phyloP scores from a whole-genome alignment of 2,329 filamentous ascomycete species.

The Tolypocladium ovalisporum region DNA sequence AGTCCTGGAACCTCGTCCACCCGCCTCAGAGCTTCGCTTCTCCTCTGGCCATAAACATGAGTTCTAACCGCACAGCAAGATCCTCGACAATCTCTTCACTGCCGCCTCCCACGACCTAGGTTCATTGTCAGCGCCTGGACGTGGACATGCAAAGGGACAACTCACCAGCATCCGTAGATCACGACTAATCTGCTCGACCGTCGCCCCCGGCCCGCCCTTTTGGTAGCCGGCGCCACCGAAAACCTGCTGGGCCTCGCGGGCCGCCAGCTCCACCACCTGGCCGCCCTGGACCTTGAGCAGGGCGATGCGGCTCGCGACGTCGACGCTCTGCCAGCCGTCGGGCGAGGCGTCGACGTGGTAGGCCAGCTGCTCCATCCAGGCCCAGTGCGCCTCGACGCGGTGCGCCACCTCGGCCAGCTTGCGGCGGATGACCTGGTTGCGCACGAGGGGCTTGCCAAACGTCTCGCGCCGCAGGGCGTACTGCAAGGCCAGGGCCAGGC shows the following conservation, averaged over 20 bases:
- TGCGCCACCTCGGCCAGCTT: slow-evolving; percentile 50
- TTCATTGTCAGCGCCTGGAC: neutral
- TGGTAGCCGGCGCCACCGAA: slow-evolving; percentile 43
- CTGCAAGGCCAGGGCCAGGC: slow-evolving; percentile 38
- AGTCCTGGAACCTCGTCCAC: too few relatives aligned
- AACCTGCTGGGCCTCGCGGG: slow-evolving; percentile 41
- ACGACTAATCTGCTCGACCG: slow-evolving; percentile 41
- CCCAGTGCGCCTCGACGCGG: slow-evolving; percentile 49
- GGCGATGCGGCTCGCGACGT: slow-evolving; percentile 18
- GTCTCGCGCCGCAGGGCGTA: slow-evolving; percentile 43
- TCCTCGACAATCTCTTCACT: slow-evolving; percentile 45
- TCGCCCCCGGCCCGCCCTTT: slow-evolving; percentile 32
- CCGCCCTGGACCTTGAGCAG: slow-evolving; percentile 37
- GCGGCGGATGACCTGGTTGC: slow-evolving; percentile 46
- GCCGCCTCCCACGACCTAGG: slow-evolving; percentile 40
- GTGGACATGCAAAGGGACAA: neutral
- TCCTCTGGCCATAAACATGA: slow-evolving; percentile 9
- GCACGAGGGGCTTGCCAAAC: slow-evolving; percentile 46
- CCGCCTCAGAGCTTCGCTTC: slow-evolving; percentile 10
- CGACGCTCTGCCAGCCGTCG: slow-evolving; percentile 17
- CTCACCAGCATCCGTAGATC: slow-evolving; percentile 28
- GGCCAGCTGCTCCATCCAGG: slow-evolving; percentile 51
- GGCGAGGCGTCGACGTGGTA: slow-evolving; percentile 32
- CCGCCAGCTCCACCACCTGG: slow-evolving; percentile 35
- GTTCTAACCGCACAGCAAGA: slow-evolving; percentile 38